phyloP scores from a whole-genome alignment of 192 early-diverging fungal genomes.

The Coemansia sp. region DNA sequence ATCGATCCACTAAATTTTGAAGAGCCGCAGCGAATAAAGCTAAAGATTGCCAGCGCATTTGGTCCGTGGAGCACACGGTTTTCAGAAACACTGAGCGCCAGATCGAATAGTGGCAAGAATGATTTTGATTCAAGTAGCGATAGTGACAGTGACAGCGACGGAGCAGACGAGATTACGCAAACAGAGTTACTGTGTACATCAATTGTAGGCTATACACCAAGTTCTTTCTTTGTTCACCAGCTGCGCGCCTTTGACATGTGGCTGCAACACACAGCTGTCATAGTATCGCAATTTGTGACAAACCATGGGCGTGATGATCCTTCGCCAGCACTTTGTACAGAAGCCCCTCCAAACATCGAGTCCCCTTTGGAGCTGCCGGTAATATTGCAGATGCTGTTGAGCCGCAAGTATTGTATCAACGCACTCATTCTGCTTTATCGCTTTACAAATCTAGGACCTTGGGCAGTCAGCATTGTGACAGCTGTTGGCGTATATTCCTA shows the following conservation, averaged over 20 bases:
- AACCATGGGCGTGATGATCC: constrained; percentile 17
- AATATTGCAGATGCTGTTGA: constrained; percentile 90
- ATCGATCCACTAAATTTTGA: constrained; percentile 6
- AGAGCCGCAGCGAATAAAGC: constrained; percentile 18
- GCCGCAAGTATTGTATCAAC: constrained; percentile 87
- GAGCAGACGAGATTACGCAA: neutral
- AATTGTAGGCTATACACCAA: constrained; percentile 48
- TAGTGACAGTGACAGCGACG: constrained; percentile 21
- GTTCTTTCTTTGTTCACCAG: constrained; percentile 93
- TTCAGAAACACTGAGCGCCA: constrained; percentile 17
- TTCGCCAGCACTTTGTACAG: constrained; percentile 37
- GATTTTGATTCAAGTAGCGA: constrained; percentile 17
- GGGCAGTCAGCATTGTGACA: constrained; percentile 89
- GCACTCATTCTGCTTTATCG: constrained; percentile 87
- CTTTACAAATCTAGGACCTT: constrained; percentile 87
- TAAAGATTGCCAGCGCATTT: constrained; percentile 40
- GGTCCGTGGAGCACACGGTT: constrained; percentile 11
- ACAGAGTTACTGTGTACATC: neutral
- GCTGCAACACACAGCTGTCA: constrained; percentile 71
- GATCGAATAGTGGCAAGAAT: constrained; percentile 8
- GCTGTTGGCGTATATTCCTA: constrained; percentile 96
- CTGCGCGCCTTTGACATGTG: constrained; percentile 96
- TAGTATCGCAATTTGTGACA: constrained; percentile 59
- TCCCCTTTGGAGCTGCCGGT: constrained; percentile 91
- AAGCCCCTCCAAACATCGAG: constrained; percentile 23